Base-by-base conservation (phyloP, 2,329 filamentous ascomycete species). In the Chaetothyriales sp. region DNA sequence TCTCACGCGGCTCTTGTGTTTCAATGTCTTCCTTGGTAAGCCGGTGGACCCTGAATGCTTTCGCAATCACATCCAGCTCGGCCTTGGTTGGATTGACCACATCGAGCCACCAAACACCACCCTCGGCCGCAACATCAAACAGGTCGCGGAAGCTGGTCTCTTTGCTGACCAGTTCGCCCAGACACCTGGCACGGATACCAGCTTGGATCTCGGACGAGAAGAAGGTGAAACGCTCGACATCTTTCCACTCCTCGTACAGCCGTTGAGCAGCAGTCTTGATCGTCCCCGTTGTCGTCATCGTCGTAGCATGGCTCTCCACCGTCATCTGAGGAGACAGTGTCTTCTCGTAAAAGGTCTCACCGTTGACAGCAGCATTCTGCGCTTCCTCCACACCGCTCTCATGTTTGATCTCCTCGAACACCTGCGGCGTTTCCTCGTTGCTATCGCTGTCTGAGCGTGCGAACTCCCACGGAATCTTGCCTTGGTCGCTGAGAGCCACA, bases 21-120 rank as follows among this genome's bases (percentile, higher is more conserved):
- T 84, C 83, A 60, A 98, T 95, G 73, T 98, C 92, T 69, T 98
- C 92, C 43, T 90, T 86, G 0, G 92, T 98, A 67, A 98, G 73
- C 33, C 90, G 90, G 69, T 98, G 92, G 51, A 98, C 86, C 13
- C 88, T 88, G 68, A 98, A 98, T 4, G 92, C 89, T 64, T 89
- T 89, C 73, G 88, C 94, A 56, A 98, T 83, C 28, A 83, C 83
- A 44, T 83, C 81, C 18, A 95, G 82, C 66, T 97, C 92, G 54
- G 90, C 89, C 63, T 89, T 86, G 1, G 84, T 89, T 1, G 90
- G 88, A 60, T 86, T 88, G 65, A 90, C 85, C 66, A 95, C 84
- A 63, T 98, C 94, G 48, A 98, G 76, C 92, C 92, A 98, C 89
- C 90, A 98, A n/a, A 95, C 89, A 62, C 90, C 90, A 61, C 89